Evolutionary conservation across 2,329 filamentous ascomycete genomes (phyloP).

Genomic region (Xylariaceae sp.): DNA sequence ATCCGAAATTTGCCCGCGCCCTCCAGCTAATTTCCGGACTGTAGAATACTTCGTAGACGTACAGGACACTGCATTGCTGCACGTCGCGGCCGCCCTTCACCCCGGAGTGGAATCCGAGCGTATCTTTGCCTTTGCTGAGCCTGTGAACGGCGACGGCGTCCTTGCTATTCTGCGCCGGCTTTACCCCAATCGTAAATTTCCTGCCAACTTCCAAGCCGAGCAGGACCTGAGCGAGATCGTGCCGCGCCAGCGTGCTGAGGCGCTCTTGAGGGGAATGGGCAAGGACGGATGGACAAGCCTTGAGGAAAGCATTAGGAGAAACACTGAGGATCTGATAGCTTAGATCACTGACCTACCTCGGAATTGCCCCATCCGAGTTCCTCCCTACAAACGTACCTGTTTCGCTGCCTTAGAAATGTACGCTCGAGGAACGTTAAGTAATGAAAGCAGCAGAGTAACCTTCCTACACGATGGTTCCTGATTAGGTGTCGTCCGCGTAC

Average conservation of each 20-base stretch:
- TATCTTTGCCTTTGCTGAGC: conserved; percentile 48
- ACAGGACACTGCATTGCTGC: conserved; percentile 45
- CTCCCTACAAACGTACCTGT: too few species aligned
- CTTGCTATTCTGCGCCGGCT: conserved; percentile 20
- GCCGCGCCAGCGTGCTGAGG: conserved; percentile 12
- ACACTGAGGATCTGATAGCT: conserved; percentile 5
- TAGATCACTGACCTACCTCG: too few species aligned
- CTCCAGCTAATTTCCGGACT: neutral
- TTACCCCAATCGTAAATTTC: conserved; percentile 15
- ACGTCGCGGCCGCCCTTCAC: conserved; percentile 47
- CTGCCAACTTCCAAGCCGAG: conserved; percentile 7
- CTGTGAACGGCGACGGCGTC: conserved; percentile 42
- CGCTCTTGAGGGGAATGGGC: conserved; percentile 15
- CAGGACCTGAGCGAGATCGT: conserved; percentile 13
- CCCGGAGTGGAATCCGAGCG: conserved; percentile 42
- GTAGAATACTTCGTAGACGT: conserved; percentile 43
- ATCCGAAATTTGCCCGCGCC: too few species aligned
- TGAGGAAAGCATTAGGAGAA: conserved; percentile 11
- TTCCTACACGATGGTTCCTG: too few species aligned
- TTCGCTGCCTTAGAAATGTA: too few species aligned
- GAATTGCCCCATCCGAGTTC: too few species aligned
- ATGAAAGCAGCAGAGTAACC: too few species aligned
- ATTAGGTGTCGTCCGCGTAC: too few species aligned
- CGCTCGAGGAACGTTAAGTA: too few species aligned
- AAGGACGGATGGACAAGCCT: conserved; percentile 17